These are phyloP conservation scores for Rasamsonia emersonii DNA, from an alignment of 2,329 filamentous ascomycete genomes.

Conservation along the genomic window DNA sequence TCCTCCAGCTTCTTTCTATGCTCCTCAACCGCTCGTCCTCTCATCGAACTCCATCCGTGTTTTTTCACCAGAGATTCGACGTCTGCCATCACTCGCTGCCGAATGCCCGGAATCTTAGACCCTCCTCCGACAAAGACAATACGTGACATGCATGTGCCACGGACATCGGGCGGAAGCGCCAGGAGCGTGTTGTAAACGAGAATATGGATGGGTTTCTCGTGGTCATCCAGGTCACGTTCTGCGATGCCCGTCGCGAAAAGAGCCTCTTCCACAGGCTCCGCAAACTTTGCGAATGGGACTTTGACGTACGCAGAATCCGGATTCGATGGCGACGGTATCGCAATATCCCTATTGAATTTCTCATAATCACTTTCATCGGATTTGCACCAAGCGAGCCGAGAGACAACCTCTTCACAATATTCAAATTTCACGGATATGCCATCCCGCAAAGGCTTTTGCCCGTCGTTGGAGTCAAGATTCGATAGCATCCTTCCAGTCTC, in stretches of 20 bases:
- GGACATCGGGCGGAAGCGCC: conserved; percentile 68
- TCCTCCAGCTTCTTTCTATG: conserved; percentile 37
- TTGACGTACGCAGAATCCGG: conserved; percentile 40
- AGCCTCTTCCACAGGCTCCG: conserved; percentile 64
- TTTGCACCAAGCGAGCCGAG: conserved; percentile 69
- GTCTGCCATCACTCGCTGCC: conserved; percentile 67
- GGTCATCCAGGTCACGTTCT: conserved; percentile 63
- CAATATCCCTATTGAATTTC: conserved; percentile 15
- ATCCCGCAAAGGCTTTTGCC: too few relatives aligned
- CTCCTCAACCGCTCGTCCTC: conserved; percentile 56
- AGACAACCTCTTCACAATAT: conserved; percentile 71
- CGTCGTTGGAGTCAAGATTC: conserved; percentile 12
- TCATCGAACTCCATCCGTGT: conserved; percentile 69
- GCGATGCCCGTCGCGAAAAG: conserved; percentile 56
- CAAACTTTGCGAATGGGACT: conserved; percentile 61
- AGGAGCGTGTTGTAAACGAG: conserved; percentile 71
- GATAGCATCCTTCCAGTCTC: conserved; percentile 49
- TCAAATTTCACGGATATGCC: conserved; percentile 55
- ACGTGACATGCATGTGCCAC: conserved; percentile 77
- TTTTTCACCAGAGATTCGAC: conserved; percentile 57
- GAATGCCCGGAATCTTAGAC: conserved; percentile 69
- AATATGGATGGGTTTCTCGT: conserved; percentile 70
- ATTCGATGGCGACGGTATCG: conserved; percentile 36
- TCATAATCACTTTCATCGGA: conserved; percentile 10
- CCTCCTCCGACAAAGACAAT: conserved; percentile 80